Percentiles rank a stretch among this genome's conserved stretches.
These are phyloP conservation scores for Tetradesmus lagerheimii DNA, from an alignment of 139 green algal species.

Conservation along the genomic window DNA sequence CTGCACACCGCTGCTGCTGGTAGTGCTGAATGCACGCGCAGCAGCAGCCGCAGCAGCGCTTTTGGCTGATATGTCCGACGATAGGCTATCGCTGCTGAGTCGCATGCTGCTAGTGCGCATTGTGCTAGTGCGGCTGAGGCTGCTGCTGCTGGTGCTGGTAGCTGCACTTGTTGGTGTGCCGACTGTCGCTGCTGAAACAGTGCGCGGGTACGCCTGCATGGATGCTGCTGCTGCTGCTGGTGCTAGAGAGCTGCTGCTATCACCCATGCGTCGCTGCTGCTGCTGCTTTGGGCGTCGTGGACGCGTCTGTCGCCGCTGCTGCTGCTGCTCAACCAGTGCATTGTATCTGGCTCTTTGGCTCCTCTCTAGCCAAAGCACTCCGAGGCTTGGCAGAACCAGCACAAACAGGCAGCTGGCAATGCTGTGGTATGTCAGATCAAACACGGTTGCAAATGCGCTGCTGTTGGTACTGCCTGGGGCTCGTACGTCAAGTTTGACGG, in stretches of 20 bases:
- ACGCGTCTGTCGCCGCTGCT: background rate
- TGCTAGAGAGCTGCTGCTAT: background rate
- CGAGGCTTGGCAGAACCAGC: background rate
- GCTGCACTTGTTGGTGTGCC: background rate
- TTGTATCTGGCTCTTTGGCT: background rate
- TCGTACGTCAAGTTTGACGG: background rate
- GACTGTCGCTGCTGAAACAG: background rate
- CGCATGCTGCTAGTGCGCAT: background rate
- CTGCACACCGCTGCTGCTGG: background rate
- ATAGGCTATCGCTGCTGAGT: background rate
- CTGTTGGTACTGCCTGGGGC: background rate
- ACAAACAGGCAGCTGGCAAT: background rate
- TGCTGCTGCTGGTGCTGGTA: background rate
- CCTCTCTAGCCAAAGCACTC: background rate
- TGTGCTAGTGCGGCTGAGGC: background rate
- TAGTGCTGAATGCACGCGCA: background rate
- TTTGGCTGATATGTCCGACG: background rate
- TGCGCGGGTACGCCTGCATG: background rate
- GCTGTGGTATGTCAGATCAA: background rate
- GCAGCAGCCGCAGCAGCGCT: background rate
- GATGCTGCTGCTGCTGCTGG: too few species aligned
- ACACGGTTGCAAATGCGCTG: background rate
- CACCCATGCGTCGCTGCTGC: background rate
- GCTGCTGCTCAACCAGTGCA: background rate
- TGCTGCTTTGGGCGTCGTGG: background rate